Evolutionary conservation across 805 yeast species (phyloP).

Genomic region (Naumovozyma castellii): DNA sequence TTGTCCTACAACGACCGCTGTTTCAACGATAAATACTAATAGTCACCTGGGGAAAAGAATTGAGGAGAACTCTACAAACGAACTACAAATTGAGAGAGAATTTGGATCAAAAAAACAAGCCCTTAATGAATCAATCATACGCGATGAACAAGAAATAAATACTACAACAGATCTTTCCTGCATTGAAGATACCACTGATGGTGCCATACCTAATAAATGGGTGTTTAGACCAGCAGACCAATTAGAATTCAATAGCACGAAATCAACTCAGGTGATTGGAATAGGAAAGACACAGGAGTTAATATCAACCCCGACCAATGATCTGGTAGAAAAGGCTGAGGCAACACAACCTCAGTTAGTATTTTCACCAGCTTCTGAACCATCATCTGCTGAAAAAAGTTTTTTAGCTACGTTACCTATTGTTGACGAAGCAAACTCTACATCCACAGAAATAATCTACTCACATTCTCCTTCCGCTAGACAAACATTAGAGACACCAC

Average conservation of each 20-base stretch:
- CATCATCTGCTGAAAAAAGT: constrained; percentile 3
- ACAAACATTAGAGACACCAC: constrained; percentile 5
- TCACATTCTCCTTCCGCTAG: background rate
- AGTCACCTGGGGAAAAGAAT: too few species aligned
- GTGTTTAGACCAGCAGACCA: constrained; percentile 7
- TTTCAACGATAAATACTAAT: too few species aligned
- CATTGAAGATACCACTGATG: constrained; percentile 15
- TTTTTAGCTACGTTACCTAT: constrained; percentile 1
- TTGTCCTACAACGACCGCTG: too few species aligned
- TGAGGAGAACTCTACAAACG: too few species aligned
- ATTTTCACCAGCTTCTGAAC: constrained; percentile 8
- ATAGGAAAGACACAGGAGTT: constrained; percentile 8
- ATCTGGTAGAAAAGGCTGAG: background rate
- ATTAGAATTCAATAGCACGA: constrained; percentile 7
- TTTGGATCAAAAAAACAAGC: too few species aligned
- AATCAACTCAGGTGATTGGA: constrained; percentile 16
- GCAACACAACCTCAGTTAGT: constrained; percentile 5
- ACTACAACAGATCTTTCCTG: constrained; percentile 4
- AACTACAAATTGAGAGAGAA: too few species aligned
- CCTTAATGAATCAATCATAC: too few species aligned
- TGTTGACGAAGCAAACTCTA: constrained; percentile 1
- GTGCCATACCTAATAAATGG: constrained; percentile 11
- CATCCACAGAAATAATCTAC: background rate
- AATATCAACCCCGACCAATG: too few species aligned
- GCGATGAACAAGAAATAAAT: background rate